Base-by-base conservation (phyloP, 805 yeast genomes). In the Brettanomyces naardenensis region DNA sequence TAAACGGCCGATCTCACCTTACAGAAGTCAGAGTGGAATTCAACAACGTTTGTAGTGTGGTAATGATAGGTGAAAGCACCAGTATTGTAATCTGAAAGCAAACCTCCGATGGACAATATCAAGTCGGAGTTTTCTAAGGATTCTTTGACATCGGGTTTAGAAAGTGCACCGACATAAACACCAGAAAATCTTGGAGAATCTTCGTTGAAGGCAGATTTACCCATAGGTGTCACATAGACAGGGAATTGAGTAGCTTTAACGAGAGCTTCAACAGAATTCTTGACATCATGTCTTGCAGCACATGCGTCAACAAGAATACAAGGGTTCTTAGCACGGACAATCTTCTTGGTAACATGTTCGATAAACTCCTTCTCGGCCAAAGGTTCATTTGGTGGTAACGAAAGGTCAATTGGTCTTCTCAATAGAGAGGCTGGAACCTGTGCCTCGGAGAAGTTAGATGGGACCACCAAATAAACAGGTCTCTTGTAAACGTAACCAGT, bases 211-310 rank as follows among this genome's bases (percentile, higher is more conserved):
- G 76, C 68, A 43, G 87, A 81, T 63, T 85, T 85, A 63, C 95
- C 95, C 92, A 85, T 83, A 51, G 95, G 95, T 38, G 95, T 86
- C 40, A 80, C 80, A 61, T 76, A 85, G 35, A 81, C 80, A 33
- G 92, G 90, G 77, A 78, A 84, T 58, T 80, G 76, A 35, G 94
- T 82, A 42, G 65, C 58, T 40, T 73, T 72, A 36, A 80, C 79
- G 56, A 85, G 70, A 49, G 69, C 62, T 44, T 63, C 66, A 43
- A 83, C 80, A 60, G 79, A 85, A n/a, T 61, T 60, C 54, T 69
- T 70, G 46, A 79, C 82, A 47, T 69, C 66, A 64, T 85, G 94
- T 65, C 95, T 73, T 35, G 80, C 65, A 43, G 89, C 86, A 71
- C 95, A 85, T 33, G 95, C 95, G 65, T 85, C 95, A 33, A 85